Evolutionary conservation across 2,329 filamentous ascomycete species (phyloP).

Genomic region (Dactylellina leptospora): DNA sequence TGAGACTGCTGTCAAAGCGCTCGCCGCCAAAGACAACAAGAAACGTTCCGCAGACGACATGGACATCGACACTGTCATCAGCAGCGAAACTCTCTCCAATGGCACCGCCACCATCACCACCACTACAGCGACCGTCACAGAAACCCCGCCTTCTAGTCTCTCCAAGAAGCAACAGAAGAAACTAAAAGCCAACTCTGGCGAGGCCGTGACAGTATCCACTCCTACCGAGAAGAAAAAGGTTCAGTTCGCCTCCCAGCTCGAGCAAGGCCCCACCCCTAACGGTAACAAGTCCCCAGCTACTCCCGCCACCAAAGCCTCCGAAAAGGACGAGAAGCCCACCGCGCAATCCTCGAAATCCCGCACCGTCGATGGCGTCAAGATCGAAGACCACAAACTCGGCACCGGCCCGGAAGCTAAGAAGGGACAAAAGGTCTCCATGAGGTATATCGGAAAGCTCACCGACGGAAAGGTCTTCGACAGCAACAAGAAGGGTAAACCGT

Average conservation of each 20-base stretch:
- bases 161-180: constrained; percentile 99
- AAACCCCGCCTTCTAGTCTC: constrained; percentile 68
- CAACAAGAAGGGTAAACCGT: constrained; percentile 99
- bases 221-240: constrained; percentile 86
- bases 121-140: constrained; percentile 57
- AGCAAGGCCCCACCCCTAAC: constrained; percentile 89
- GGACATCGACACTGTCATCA: constrained; percentile 66
- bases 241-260: constrained; percentile 98
- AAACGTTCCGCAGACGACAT: constrained; percentile 83
- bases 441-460: constrained; percentile 96
- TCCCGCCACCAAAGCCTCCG: constrained; percentile 54
- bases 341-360: constrained; percentile 61
- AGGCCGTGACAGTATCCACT: constrained; percentile 73
- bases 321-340: constrained; percentile 61
- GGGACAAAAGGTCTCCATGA: constrained; percentile 88
- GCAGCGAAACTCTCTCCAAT: constrained; percentile 61
- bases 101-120: constrained; percentile 23
- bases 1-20: constrained; percentile 63
- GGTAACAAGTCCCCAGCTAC: constrained; percentile 61
- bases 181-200: constrained; percentile 97
- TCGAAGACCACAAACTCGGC: constrained; percentile 95
- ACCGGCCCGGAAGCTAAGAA: constrained; percentile 85
- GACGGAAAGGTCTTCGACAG: constrained; percentile 97
- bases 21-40: constrained; percentile 73
- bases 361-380: constrained; percentile 80